Evolutionary conservation across 257 asterid genomes (phyloP), one percentile per base, ranked within the genome.

Genomic region (Phtheirospermum japonicum): DNA sequence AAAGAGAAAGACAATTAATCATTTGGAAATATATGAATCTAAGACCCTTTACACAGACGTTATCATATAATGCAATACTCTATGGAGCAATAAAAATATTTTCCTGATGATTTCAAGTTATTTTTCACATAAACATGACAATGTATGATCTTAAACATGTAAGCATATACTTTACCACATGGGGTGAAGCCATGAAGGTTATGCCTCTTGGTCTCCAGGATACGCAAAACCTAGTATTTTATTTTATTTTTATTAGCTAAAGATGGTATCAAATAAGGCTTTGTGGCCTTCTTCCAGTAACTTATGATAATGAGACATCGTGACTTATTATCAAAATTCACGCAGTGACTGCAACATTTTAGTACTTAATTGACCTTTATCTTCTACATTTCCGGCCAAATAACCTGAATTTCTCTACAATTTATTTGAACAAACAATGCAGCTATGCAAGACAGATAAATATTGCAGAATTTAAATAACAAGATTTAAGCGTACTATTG

Each of bases 81-180:
- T 39, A 62, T 10, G 20, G n/a, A 31, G 39, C 57, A 66, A 59
- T 5, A 56, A 7, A 32, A 39, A 61, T 23, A n/a, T 9, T 0
- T 43, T 33, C 64, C 32, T 39, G 46, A 53, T 13, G 34, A 28
- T 18, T 31, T 39, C 13, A 68, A 30, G 55, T 40, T 23, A n/a
- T n/a, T 12, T 68, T 45, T n/a, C 56, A 37, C 51, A 46, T 4
- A 61, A 36, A 43, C 39, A 23, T 53, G 20, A 30, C 69, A 40
- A 13, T 13, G 0, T 2, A 57, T 9, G 14, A 16, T 6, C 48
- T 14, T 28, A 28, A 17, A 39, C 37, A 63, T 39, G 50, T 33
- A 57, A 31, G 48, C 75, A 64, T 51, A 55, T 36, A 50, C 45
- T 50, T 49, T 65, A 59, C 63, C 57, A 36, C 13, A 59, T 28